Evolutionary conservation across 2,329 filamentous ascomycete genomes (phyloP).

Genomic region (Penicillium sp.): DNA sequence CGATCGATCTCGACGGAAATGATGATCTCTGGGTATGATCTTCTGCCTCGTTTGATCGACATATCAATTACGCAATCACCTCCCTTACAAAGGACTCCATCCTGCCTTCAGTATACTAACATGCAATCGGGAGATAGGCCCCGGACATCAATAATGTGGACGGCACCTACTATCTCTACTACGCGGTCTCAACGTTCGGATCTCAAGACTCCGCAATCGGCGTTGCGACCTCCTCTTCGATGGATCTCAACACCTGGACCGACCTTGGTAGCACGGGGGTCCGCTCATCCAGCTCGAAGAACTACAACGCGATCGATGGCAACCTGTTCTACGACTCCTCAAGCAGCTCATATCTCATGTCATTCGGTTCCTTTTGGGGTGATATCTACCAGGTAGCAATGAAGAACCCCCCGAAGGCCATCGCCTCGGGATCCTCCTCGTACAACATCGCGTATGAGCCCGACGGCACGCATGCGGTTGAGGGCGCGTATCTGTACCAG

Average conservation of each 20-base stretch:
- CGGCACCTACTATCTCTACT: constrained; percentile 67
- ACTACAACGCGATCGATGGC: constrained; percentile 67
- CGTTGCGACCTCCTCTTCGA: constrained; percentile 54
- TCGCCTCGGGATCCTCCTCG: constrained; percentile 33
- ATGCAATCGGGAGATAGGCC: constrained; percentile 54
- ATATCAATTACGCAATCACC: not conserved
- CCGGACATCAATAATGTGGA: constrained; percentile 66
- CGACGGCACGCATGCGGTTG: constrained; percentile 57
- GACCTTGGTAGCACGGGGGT: constrained; percentile 40
- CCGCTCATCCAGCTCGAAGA: constrained; percentile 44
- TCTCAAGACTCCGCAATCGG: constrained; percentile 67
- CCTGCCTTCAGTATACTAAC: no score
- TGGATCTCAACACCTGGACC: constrained; percentile 43
- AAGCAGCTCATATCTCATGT: constrained; percentile 52
- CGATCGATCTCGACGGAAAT: constrained; percentile 52
- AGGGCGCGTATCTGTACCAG: constrained; percentile 63
- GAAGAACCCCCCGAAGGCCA: constrained; percentile 36
- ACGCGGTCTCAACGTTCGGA: constrained; percentile 67
- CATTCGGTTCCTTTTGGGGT: constrained; percentile 72
- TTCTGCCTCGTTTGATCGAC: not conserved
- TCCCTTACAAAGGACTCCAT: no score
- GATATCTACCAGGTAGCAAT: constrained; percentile 67
- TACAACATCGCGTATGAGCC: constrained; percentile 61
- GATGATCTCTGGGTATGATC: constrained; percentile 54
- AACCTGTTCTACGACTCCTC: constrained; percentile 54